Evolutionary conservation across 345 rosid genomes (phyloP), one percentile per base, ranked within the genome.

Genomic region (Melastoma malabathricum): DNA sequence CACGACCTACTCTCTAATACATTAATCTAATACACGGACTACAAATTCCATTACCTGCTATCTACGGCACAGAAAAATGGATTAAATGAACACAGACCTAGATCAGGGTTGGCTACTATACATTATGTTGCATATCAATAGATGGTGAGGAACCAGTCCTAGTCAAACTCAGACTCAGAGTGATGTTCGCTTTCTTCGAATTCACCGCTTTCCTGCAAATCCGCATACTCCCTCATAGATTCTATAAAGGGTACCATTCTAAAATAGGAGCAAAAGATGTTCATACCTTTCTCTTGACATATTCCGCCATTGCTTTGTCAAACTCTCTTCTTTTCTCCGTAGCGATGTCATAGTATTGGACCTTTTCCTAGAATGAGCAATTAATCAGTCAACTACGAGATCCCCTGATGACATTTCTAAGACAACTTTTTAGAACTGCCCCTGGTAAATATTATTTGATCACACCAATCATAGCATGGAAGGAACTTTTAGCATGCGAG

Each of bases 331-430:
- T 79, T 62, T 84, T 90, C 69, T 69, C 83, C 1, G 83, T 84
- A 54, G 98, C 98, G 25, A 84, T 70, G 62, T 90, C 98, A 62
- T 90, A 90, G 60, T 90, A 86, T 55, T 82, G 75, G n/a, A 90
- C 92, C 50, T 90, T 86, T 65, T 86, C 98, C 98, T 90, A 59
- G 54, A 59, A 18, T 29, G 39, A 59, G 51, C 25, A 52, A 66
- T 3, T 25, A 63, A 45, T 41, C 12, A 15, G 20, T 13, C 15
- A 41, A 15, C 22, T 12, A 22, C 2, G 25, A 22, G 25, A n/a
- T n/a, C 25, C 4, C 25, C 25, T 2, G 25, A 4, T 22, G 25
- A 22, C 25, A 22, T 22, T 22, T 4, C 25, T 1, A 6, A 22
- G 9, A 6, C 7, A 27, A 8, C 25, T 12, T 9, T 15, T 9